Evolutionary conservation across 768 basidiomycete species (phyloP).

Genomic region (Pleurotus citrinopileatus): DNA sequence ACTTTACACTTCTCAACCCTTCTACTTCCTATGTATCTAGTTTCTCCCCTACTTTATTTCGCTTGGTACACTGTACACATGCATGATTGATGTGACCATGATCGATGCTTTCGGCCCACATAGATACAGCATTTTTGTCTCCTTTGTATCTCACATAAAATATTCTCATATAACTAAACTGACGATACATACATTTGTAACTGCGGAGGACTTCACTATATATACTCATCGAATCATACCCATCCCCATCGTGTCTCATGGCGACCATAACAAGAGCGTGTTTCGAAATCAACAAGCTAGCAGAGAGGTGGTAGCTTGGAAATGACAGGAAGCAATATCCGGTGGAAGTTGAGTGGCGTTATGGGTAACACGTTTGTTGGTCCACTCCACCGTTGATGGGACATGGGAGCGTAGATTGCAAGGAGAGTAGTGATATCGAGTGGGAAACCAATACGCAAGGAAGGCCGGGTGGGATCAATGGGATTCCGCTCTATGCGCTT

Average conservation of each 20-base stretch:
- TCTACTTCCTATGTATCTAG: too few species aligned
- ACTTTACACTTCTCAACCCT: not conserved
- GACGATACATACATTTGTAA: constrained; percentile 2
- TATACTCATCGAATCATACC: not conserved
- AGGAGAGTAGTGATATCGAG: too few species aligned
- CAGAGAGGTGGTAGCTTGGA: not conserved
- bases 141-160: constrained; percentile 2
- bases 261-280: too few species aligned
- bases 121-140: constrained; percentile 8
- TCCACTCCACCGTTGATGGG: not conserved
- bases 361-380: too few species aligned
- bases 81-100: constrained; percentile 1
- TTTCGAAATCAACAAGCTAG: too few species aligned
- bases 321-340: not conserved
- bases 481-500: too few species aligned
- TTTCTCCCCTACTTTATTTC: too few species aligned
- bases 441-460: too few species aligned
- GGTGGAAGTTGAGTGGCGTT: not conserved
- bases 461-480: too few species aligned
- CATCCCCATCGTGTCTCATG: too few species aligned
- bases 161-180: constrained; percentile 6
- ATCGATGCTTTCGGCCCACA: not conserved
- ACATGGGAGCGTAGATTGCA: not conserved
- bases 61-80: not conserved
- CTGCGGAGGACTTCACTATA: constrained; percentile 1